These are phyloP conservation scores for Wallacemonas collosoma DNA, from an alignment of 208 protist species.

Conservation along the genomic window DNA sequence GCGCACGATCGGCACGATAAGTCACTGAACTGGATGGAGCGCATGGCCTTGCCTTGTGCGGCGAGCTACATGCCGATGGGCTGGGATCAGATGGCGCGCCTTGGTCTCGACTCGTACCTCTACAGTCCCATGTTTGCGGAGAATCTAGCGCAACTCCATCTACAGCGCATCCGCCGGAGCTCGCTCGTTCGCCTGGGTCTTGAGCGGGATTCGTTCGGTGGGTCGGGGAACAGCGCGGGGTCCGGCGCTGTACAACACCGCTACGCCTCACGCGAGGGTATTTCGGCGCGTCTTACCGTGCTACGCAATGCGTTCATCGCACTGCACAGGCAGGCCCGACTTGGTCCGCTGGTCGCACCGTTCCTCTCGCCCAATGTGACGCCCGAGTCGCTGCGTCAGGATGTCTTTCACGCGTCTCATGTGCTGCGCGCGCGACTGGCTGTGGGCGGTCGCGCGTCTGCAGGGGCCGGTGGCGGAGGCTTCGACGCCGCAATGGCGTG, in stretches of 20 bases:
- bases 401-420: constrained; percentile 33
- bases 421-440: not conserved
- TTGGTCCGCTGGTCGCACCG: constrained; percentile 25
- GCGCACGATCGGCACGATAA: constrained; percentile 59
- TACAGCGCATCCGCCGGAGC: constrained; percentile 11
- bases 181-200: constrained; percentile 5
- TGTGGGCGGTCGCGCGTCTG: constrained; percentile 11
- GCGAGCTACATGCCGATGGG: constrained; percentile 60
- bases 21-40: constrained; percentile 71
- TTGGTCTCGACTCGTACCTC: constrained; percentile 77
- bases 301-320: constrained; percentile 69
- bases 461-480: constrained; percentile 15
- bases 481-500: constrained; percentile 77
- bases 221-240: not conserved
- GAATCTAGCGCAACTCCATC: constrained; percentile 8
- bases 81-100: constrained; percentile 39
- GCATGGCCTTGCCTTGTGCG: constrained; percentile 57
- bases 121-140: constrained; percentile 67
- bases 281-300: constrained; percentile 61
- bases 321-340: constrained; percentile 54
- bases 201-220: constrained; percentile 7
- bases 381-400: constrained; percentile 70
- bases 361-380: constrained; percentile 70
- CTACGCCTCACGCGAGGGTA: constrained; percentile 56
- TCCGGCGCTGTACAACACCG: constrained; percentile 18